Evolutionary conservation across 106 monocot species (phyloP).

Genomic region (Chionographis japonica): DNA sequence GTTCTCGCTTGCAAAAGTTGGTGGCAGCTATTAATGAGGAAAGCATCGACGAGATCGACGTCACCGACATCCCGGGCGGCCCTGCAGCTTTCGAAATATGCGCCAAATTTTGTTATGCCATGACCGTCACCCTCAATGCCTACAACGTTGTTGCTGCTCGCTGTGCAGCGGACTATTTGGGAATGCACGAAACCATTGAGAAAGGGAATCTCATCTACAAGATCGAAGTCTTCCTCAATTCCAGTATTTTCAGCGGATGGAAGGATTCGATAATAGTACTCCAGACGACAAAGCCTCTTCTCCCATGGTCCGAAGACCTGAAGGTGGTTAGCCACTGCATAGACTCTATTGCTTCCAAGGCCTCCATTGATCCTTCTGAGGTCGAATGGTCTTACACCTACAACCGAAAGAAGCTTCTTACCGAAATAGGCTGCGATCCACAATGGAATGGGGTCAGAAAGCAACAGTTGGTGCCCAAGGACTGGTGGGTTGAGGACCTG

Average conservation of each 20-base stretch:
- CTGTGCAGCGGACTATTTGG: slow-evolving; percentile 76
- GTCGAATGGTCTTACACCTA: slow-evolving; percentile 83
- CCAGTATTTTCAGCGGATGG: slow-evolving; percentile 68
- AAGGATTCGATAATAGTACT: slow-evolving; percentile 80
- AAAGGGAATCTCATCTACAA: slow-evolving; percentile 86
- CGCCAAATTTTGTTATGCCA: slow-evolving; percentile 89
- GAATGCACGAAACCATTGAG: slow-evolving; percentile 69
- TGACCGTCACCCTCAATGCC: slow-evolving; percentile 77
- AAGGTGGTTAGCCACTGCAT: slow-evolving; percentile 54
- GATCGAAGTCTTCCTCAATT: slow-evolving; percentile 73
- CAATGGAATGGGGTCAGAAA: slow-evolving; percentile 72
- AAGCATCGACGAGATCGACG: slow-evolving; percentile 37
- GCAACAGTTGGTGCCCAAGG: slow-evolving; percentile 47
- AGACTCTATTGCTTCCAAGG: slow-evolving; percentile 66
- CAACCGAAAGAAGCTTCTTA: slow-evolving; percentile 51
- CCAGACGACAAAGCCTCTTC: slow-evolving; percentile 50
- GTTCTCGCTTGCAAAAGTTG: slow-evolving; percentile 43
- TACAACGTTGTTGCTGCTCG: slow-evolving; percentile 75
- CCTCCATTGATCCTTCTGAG: slow-evolving; percentile 45
- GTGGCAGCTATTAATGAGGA: slow-evolving; percentile 34
- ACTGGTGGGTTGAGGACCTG: slow-evolving; percentile 88
- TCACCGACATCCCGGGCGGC: slow-evolving; percentile 78
- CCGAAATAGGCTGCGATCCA: slow-evolving; percentile 43
- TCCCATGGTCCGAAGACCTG: slow-evolving; percentile 59
- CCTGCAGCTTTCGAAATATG: slow-evolving; percentile 81